Evolutionary conservation across 306 rosid species (phyloP).

Genomic region (Cercis canadensis): DNA sequence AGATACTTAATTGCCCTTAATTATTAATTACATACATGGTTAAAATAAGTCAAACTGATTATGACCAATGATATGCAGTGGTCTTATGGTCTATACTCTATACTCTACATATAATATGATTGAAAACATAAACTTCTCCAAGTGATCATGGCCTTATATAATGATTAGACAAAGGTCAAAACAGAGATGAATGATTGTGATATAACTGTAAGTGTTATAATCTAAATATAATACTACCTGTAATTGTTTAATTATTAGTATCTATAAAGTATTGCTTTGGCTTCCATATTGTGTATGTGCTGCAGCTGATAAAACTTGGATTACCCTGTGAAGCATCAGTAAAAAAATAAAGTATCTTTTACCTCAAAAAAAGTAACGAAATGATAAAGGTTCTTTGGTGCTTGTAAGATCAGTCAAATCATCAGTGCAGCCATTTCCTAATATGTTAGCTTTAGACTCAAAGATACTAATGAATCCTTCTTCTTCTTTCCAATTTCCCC

Average conservation of each 20-base stretch:
- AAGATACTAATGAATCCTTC: constrained; percentile 19
- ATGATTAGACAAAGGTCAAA: constrained; percentile 19
- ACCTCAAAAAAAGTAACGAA: too few relatives aligned
- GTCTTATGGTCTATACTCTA: neutral
- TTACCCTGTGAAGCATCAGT: too few relatives aligned
- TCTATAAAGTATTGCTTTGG: too few relatives aligned
- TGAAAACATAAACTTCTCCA: neutral
- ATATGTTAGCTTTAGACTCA: neutral
- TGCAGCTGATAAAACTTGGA: too few relatives aligned
- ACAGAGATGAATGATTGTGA: neutral
- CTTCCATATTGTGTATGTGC: too few relatives aligned
- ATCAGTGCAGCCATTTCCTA: neutral
- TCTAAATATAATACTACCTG: too few relatives aligned
- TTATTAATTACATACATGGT: neutral
- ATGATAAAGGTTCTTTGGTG: constrained; percentile 1
- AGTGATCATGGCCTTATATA: constrained; percentile 3
- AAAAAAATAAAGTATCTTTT: too few relatives aligned
- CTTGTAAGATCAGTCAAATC: constrained; percentile 25
- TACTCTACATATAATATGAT: neutral
- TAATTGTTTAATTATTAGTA: too few relatives aligned
- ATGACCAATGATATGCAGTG: neutral
- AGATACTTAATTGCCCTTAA: constrained; percentile 13
- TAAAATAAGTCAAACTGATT: constrained; percentile 1
- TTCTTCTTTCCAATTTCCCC: neutral
- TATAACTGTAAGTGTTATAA: neutral